phyloP scores from a whole-genome alignment of 164 flowering plant genomes.

The Vitis rupestris region DNA sequence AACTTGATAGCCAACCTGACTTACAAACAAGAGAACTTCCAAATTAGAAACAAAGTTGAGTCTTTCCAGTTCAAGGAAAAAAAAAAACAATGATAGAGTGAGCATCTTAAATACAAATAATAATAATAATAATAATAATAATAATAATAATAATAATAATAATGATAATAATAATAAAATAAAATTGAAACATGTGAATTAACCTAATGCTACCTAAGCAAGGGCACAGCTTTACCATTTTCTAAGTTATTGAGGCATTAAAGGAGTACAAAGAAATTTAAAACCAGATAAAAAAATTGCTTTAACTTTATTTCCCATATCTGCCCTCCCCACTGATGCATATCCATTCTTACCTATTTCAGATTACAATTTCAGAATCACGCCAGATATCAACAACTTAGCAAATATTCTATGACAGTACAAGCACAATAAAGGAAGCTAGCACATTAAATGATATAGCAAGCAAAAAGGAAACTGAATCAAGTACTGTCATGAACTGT shows the following conservation, averaged over 20 bases:
- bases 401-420: neutral
- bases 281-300: no score
- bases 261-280: neutral
- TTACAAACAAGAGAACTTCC: neutral
- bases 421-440: neutral
- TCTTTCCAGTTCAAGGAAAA: no score
- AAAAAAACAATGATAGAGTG: no score
- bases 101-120: no score
- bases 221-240: neutral
- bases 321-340: neutral
- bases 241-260: neutral
- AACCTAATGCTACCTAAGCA: no score
- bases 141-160: no score
- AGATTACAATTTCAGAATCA: neutral
- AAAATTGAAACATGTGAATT: no score
- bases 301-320: neutral
- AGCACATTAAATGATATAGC: neutral
- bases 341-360: neutral
- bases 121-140: no score
- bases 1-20: neutral
- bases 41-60: neutral
- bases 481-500: neutral
- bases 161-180: no score
- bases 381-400: neutral
- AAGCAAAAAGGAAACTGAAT: neutral